Percentiles rank a stretch among this genome's conserved stretches.
These are phyloP conservation scores for Telopea speciosissima DNA, from an alignment of 177 flowering plant species.

Conservation along the genomic window DNA sequence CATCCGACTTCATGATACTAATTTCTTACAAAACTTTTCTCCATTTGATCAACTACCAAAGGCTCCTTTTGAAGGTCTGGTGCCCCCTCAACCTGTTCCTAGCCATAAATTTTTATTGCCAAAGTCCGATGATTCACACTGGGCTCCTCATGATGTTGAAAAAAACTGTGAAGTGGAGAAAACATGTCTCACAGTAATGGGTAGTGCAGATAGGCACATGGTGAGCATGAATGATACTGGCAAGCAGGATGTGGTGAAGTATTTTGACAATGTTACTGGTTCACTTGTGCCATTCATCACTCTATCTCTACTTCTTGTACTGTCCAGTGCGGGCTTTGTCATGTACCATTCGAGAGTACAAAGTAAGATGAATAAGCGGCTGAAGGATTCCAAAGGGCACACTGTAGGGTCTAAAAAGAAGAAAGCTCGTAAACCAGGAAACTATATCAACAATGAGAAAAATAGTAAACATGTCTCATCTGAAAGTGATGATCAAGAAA, in stretches of 20 bases:
- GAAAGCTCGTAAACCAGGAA: conserved; percentile 49
- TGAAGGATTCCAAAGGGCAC: conserved; percentile 12
- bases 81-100: conserved; percentile 14
- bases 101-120: conserved; percentile 9
- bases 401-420: conserved; percentile 40
- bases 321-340: neutral
- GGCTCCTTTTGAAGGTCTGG: conserved; percentile 11
- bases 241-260: neutral
- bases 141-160: neutral
- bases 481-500: conserved; percentile 22
- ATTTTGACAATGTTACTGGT: neutral
- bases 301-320: neutral
- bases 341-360: neutral
- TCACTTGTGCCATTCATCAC: neutral
- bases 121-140: neutral
- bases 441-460: conserved; percentile 25
- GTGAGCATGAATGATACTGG: neutral
- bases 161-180: neutral
- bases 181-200: conserved; percentile 1
- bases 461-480: conserved; percentile 17
- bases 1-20: conserved; percentile 17
- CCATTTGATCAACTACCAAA: conserved; percentile 9
- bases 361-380: conserved; percentile 4
- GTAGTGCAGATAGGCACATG: neutral
- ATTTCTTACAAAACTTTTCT: conserved; percentile 14